These are phyloP conservation scores for Myriosclerotinia scirpicola DNA, from an alignment of 2,329 filamentous ascomycete genomes.

Conservation along the genomic window DNA sequence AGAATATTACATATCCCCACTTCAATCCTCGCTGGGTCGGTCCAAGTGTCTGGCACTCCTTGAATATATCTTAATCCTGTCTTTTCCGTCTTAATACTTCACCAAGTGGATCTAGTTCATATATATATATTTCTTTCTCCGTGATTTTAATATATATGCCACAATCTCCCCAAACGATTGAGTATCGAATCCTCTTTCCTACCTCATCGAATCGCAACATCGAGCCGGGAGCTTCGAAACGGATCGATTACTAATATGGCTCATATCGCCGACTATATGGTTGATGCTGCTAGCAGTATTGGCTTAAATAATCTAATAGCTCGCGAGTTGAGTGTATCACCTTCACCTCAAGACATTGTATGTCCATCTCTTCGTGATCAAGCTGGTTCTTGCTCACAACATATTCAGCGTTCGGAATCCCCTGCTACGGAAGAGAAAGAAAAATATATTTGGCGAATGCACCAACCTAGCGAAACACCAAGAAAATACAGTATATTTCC, in stretches of 20 bases:
- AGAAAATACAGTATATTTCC: conserved; percentile 64
- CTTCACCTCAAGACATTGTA: conserved; percentile 42
- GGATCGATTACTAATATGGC: conserved; percentile 24
- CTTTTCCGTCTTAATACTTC: conserved; percentile 23
- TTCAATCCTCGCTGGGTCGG: conserved; percentile 27
- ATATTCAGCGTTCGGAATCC: conserved; percentile 31
- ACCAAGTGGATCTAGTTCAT: conserved; percentile 31
- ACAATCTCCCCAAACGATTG: conserved; percentile 13
- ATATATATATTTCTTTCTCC: conserved; percentile 25
- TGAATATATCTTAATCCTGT: conserved; percentile 32
- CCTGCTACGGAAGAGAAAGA: conserved; percentile 42
- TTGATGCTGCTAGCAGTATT: conserved; percentile 18
- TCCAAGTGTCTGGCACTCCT: conserved; percentile 30
- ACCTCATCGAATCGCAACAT: conserved; percentile 24
- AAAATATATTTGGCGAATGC: conserved; percentile 60
- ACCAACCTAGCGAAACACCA: conserved; percentile 48
- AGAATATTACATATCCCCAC: conserved; percentile 30
- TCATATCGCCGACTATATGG: conserved; percentile 20
- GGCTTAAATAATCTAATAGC: conserved; percentile 37
- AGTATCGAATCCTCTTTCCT: conserved; percentile 21
- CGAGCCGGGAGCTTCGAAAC: conserved; percentile 30
- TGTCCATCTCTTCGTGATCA: conserved; percentile 23
- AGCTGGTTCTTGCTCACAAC: conserved; percentile 25
- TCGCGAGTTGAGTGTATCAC: conserved; percentile 39
- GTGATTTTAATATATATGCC: conserved; percentile 19